A percentile compares a stretch with the other conserved stretches of the same genome.
These are phyloP conservation scores for Cyclostephanos invisitatus DNA, from an alignment of 108 stramenopile species.

Conservation along the genomic window DNA sequence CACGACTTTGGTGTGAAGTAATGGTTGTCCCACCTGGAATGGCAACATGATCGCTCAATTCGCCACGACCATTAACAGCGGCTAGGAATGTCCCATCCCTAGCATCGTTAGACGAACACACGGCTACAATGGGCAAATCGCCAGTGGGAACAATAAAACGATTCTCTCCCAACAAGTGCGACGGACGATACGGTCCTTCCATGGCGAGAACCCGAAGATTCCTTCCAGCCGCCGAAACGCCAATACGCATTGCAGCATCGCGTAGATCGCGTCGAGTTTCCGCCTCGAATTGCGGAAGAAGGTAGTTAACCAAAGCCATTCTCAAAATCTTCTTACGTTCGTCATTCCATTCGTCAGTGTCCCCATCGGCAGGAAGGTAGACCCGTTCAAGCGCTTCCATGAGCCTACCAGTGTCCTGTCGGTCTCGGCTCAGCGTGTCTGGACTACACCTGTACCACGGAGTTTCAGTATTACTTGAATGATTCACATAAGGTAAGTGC, in stretches of 20 bases:
- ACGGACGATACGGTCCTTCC: slow-evolving; percentile 89
- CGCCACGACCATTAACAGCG: slow-evolving; percentile 75
- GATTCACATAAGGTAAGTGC: slow-evolving; percentile 62
- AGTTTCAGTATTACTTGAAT: slow-evolving; percentile 31
- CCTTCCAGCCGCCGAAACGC: slow-evolving; percentile 70
- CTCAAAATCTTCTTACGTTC: slow-evolving; percentile 77
- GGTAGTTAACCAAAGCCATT: slow-evolving; percentile 67
- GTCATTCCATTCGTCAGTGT: slow-evolving; percentile 80
- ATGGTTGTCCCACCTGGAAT: slow-evolving; percentile 79
- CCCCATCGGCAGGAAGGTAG: slow-evolving; percentile 68
- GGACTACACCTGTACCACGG: slow-evolving; percentile 60
- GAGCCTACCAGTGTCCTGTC: slow-evolving; percentile 60
- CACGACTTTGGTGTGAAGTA: slow-evolving; percentile 70
- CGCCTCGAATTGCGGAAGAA: slow-evolving; percentile 86
- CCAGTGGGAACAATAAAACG: slow-evolving; percentile 79
- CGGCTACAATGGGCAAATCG: slow-evolving; percentile 83
- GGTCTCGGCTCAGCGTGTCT: slow-evolving; percentile 62
- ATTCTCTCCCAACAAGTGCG: slow-evolving; percentile 69
- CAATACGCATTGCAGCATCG: slow-evolving; percentile 69
- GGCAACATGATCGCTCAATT: slow-evolving; percentile 77
- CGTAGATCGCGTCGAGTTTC: slow-evolving; percentile 75
- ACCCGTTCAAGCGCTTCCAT: slow-evolving; percentile 68
- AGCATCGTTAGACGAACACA: slow-evolving; percentile 64
- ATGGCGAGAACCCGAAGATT: slow-evolving; percentile 81
- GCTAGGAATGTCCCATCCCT: slow-evolving; percentile 84